phyloP scores from a whole-genome alignment of 768 basidiomycete species.

The Lactarius vividus region DNA sequence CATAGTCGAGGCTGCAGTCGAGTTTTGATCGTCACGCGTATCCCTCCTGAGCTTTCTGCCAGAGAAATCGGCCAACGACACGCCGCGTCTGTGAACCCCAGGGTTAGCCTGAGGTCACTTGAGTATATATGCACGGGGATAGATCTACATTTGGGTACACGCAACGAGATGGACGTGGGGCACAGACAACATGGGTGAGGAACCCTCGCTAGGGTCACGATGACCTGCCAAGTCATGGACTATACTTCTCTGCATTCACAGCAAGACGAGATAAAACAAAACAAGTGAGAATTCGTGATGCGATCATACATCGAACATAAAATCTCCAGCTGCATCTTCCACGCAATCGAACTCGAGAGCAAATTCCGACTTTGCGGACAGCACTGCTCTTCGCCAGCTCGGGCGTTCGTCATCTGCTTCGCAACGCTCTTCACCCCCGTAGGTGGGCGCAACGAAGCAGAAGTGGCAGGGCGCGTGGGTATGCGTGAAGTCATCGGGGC shows the following conservation, averaged over 20 bases:
- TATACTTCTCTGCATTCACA: not conserved
- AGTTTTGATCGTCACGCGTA: too few species aligned
- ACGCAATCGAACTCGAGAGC: conserved; percentile 4
- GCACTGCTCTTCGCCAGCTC: not conserved
- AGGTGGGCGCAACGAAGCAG: conserved; percentile 11
- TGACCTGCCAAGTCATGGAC: not conserved
- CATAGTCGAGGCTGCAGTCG: too few species aligned
- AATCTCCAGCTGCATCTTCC: conserved; percentile 4
- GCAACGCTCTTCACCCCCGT: not conserved
- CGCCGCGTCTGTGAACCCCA: too few species aligned
- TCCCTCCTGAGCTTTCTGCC: too few species aligned
- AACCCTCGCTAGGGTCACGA: not conserved
- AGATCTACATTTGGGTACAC: not conserved
- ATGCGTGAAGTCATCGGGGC: not conserved
- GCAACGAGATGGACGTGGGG: not conserved
- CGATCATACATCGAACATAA: conserved; percentile 19
- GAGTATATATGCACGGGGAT: too few species aligned
- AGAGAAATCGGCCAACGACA: too few species aligned
- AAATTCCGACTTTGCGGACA: not conserved
- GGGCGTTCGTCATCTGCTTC: not conserved
- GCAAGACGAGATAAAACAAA: not conserved
- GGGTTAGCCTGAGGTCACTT: too few species aligned
- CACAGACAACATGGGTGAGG: not conserved
- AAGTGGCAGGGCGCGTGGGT: conserved; percentile 16
- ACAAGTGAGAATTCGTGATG: conserved; percentile 1